Evolutionary conservation across 2,329 filamentous ascomycete species (phyloP).

Genomic region (Colletotrichum noveboracense): DNA sequence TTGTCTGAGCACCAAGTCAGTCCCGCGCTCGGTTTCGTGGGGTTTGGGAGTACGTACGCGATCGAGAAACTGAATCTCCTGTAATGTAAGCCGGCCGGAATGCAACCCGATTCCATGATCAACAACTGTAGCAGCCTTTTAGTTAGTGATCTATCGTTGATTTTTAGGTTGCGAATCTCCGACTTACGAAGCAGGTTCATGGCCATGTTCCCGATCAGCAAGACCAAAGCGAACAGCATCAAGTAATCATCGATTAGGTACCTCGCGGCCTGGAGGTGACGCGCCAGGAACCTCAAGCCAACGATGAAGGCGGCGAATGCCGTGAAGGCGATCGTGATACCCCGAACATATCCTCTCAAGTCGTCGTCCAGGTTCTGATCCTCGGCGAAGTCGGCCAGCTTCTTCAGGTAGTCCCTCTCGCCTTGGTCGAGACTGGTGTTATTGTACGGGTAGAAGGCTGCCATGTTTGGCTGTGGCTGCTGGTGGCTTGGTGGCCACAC

Average conservation of each 20-base stretch:
- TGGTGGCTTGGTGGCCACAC: background rate
- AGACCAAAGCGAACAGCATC: background rate
- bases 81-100: constrained; percentile 5
- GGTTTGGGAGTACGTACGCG: background rate
- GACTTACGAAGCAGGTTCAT: constrained; percentile 15
- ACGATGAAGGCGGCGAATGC: constrained; percentile 8
- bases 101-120: constrained; percentile 8
- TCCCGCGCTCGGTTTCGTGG: background rate
- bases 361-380: constrained; percentile 11
- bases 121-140: background rate
- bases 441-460: constrained; percentile 15
- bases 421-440: constrained; percentile 3
- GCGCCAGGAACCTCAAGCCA: constrained; percentile 4
- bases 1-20: background rate
- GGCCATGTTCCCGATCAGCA: constrained; percentile 12
- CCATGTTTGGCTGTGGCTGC: background rate
- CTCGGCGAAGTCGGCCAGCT: constrained; percentile 7
- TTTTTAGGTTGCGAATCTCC: accelerated
- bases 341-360: constrained; percentile 2
- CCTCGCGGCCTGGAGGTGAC: constrained; percentile 10
- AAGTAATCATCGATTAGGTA: constrained; percentile 17
- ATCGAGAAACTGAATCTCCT: constrained; percentile 13
- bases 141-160: background rate
- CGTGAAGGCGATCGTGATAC: constrained; percentile 15
- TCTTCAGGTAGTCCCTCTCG: constrained; percentile 10